Conservation (phyloP, 306 rosid species). For the Cucurbita moschata region DNA sequence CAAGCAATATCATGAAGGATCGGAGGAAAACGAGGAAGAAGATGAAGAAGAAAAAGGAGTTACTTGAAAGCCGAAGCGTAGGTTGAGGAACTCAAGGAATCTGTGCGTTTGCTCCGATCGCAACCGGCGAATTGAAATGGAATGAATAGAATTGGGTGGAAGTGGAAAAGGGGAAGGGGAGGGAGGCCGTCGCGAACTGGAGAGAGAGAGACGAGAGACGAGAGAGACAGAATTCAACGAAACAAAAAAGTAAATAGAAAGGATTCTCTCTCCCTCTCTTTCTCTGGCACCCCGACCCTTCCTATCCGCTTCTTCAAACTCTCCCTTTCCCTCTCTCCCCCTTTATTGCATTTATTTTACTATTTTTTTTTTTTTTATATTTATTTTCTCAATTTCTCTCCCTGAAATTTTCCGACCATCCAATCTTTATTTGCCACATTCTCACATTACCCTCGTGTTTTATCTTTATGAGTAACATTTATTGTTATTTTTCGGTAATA, state of each 20-base stretch:
- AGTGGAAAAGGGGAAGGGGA: neutral
- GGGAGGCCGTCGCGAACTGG: neutral
- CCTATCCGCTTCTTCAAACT: neutral
- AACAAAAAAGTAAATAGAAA: neutral
- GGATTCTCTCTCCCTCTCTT: neutral
- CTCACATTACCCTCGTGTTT: neutral
- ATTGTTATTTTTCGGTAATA: too few relatives aligned
- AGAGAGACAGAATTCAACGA: neutral
- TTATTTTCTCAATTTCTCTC: neutral
- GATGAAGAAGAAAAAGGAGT: neutral
- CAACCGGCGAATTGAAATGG: neutral
- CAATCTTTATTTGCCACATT: neutral
- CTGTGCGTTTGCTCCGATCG: neutral
- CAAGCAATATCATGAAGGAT: neutral
- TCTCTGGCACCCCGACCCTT: neutral
- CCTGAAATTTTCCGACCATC: neutral
- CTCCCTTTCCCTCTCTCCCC: neutral
- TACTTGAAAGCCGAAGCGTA: neutral
- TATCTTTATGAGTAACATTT: slow-evolving; percentile 18
- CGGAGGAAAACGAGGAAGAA: neutral
- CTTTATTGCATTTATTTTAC: neutral
- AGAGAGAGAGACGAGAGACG: neutral
- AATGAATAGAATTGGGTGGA: neutral
- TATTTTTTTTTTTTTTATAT: neutral
- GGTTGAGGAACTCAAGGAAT: neutral